Evolutionary conservation across 2,329 filamentous ascomycete genomes (phyloP).

Genomic region (Hymenoscyphus occultus): DNA sequence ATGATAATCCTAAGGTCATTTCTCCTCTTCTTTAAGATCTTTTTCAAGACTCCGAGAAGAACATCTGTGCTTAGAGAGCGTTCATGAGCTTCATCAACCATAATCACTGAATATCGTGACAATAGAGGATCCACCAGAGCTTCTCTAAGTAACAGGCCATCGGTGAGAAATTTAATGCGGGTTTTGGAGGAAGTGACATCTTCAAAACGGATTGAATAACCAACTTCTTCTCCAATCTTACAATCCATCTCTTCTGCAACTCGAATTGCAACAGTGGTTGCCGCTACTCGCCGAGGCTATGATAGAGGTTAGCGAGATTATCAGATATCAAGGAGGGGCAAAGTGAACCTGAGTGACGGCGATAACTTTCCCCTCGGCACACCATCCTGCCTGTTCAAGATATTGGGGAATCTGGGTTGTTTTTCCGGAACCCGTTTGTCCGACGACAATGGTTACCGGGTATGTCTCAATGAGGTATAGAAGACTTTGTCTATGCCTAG

Average conservation of each 20-base stretch:
- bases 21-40: conserved; percentile 74
- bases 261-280: conserved; percentile 81
- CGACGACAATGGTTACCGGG: conserved; percentile 83
- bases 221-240: conserved; percentile 83
- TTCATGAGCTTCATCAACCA: conserved; percentile 97
- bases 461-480: conserved; percentile 84
- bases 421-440: conserved; percentile 92
- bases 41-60: conserved; percentile 84
- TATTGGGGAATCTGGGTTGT: conserved; percentile 95
- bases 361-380: conserved; percentile 75
- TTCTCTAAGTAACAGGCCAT: conserved; percentile 86
- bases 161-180: conserved; percentile 91
- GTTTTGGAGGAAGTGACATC: conserved; percentile 85
- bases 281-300: conserved; percentile 84
- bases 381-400: conserved; percentile 86
- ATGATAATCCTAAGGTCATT: conserved; percentile 79
- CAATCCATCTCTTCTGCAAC: conserved; percentile 89
- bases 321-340: conserved; percentile 2
- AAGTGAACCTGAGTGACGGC: conserved; percentile 80
- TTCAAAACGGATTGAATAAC: conserved; percentile 90
- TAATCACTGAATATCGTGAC: conserved; percentile 89
- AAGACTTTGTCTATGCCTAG: conserved; percentile 73
- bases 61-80: conserved; percentile 90
- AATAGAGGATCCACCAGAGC: conserved; percentile 89
- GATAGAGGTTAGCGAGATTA: conserved; percentile 15